Conservation (phyloP, 2,329 filamentous ascomycete species). For the Arthroderma uncinatum region DNA sequence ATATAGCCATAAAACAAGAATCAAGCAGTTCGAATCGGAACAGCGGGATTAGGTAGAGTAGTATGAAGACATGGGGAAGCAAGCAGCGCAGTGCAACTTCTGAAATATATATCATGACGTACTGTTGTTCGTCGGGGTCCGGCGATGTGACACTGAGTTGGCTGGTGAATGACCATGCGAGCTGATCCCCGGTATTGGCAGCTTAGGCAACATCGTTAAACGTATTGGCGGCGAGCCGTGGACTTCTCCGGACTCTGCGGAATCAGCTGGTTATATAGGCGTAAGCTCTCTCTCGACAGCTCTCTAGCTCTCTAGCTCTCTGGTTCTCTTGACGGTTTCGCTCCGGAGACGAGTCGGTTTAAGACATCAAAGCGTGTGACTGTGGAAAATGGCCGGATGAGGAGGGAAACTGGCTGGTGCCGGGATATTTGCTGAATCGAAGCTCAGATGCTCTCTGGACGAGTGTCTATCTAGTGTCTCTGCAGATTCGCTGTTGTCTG, state of each 20-base stretch:
- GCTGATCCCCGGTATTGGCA: slow-evolving; percentile 11
- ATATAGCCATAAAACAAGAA: slow-evolving; percentile 7
- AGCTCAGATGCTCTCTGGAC: not conserved
- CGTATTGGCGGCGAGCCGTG: not conserved
- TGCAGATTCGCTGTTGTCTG: not conserved
- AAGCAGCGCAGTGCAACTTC: not conserved
- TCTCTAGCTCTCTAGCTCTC: not conserved
- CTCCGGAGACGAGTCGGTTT: not conserved
- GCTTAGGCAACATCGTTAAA: slow-evolving; percentile 21
- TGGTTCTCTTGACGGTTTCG: not conserved
- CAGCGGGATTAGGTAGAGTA: not conserved
- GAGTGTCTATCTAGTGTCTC: not conserved
- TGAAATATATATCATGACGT: not conserved
- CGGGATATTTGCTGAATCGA: not conserved
- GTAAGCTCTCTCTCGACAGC: not conserved
- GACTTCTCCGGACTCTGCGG: not conserved
- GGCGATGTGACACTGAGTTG: slow-evolving; percentile 23
- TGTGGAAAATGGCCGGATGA: not conserved
- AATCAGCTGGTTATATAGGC: no score
- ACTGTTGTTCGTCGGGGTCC: slow-evolving; percentile 30
- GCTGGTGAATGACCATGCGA: slow-evolving; percentile 4
- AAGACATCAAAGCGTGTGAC: not conserved
- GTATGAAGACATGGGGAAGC: not conserved
- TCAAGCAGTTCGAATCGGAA: not conserved
- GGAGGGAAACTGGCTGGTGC: not conserved